A percentile compares a stretch with the other conserved stretches of the same genome.
Conservation (phyloP, 2,329 filamentous ascomycete species). For the Pseudogymnoascus sp. region DNA sequence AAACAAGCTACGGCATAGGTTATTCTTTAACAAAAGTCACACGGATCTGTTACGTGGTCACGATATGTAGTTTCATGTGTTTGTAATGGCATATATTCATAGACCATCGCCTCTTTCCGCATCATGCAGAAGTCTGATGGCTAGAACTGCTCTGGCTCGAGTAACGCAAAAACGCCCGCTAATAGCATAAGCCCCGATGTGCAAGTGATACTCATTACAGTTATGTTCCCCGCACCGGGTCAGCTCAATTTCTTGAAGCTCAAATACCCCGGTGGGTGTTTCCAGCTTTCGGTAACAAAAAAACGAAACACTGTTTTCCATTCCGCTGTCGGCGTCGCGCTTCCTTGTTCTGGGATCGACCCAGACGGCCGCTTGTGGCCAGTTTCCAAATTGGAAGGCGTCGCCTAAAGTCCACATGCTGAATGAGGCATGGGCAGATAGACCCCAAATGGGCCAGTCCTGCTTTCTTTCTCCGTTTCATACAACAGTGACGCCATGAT, state of each 20-base stretch:
- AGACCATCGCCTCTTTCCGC: neutral
- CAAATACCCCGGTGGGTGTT: neutral
- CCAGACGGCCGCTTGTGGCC: neutral
- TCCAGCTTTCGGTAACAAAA: constrained; percentile 4
- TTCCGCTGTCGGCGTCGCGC: neutral
- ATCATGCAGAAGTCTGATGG: neutral
- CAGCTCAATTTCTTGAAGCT: constrained; percentile 3
- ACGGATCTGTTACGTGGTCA: neutral
- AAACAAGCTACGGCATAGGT: neutral
- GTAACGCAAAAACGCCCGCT: constrained; percentile 3
- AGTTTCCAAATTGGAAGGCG: neutral
- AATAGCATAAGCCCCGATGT: constrained; percentile 6
- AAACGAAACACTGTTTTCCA: constrained; percentile 1
- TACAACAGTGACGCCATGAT: constrained; percentile 10
- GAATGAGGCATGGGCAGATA: neutral
- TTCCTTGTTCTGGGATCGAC: neutral
- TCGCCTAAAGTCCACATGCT: neutral
- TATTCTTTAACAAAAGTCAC: neutral
- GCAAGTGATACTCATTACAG: constrained; percentile 5
- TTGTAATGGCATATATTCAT: constrained; percentile 6
- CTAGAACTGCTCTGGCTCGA: neutral
- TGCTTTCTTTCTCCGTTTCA: neutral
- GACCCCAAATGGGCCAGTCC: neutral
- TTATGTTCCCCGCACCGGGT: neutral
- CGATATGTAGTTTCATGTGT: neutral